Percentiles rank a stretch among this genome's conserved stretches.
phyloP scores from a whole-genome alignment of 306 rosid species.

The Fagus crenata region DNA sequence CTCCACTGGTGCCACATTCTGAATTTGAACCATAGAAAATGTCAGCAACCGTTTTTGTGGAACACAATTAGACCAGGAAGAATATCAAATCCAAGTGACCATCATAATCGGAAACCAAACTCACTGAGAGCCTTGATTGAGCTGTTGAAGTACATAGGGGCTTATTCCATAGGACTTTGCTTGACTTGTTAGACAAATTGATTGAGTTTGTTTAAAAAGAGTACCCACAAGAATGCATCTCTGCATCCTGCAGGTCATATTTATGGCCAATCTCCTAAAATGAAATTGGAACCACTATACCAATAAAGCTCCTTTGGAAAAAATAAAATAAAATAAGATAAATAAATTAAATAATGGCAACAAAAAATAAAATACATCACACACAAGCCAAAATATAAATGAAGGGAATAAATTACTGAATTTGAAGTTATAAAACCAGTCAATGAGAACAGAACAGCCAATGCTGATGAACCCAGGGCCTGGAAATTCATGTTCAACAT shows the following conservation, averaged over 20 bases:
- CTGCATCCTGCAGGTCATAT: neutral
- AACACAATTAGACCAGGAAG: no score
- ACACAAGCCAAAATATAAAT: constrained; percentile 4
- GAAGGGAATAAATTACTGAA: constrained; percentile 28
- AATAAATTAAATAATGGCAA: neutral
- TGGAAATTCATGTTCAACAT: constrained; percentile 26
- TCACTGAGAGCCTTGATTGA: no score
- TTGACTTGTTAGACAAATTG: neutral
- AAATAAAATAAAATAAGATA: neutral
- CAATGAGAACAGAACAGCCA: constrained; percentile 13
- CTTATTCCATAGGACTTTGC: neutral
- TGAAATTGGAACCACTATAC: neutral
- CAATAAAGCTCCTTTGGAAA: neutral
- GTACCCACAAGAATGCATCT: neutral
- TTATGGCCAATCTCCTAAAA: neutral
- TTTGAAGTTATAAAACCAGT: constrained; percentile 28
- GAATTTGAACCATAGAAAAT: no score
- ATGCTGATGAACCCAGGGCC: constrained; percentile 24
- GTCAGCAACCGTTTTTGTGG: no score
- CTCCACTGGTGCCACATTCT: no score
- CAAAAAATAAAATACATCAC: neutral
- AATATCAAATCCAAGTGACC: no score
- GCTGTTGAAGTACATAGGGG: no score
- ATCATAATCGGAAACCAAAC: no score
- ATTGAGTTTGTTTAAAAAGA: no score